Evolutionary conservation across 352 stramenopile species (phyloP), one percentile per base, ranked within the genome.

Genomic region (Phytophthora cactorum): DNA sequence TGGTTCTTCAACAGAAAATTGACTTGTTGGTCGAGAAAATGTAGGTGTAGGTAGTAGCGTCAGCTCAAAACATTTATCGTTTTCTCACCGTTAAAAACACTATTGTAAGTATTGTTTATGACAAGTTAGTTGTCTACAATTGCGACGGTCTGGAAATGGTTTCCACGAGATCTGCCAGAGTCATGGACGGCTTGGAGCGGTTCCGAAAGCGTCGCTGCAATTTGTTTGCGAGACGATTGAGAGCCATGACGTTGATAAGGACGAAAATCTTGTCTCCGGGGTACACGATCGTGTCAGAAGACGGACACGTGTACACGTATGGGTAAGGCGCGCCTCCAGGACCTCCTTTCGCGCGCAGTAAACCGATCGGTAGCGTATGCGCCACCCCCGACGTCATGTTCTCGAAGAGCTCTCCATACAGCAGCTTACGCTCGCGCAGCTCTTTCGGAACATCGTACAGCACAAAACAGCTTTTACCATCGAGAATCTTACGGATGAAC

Each of bases 401-500:
- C 6, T 84, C 74, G 53, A 96, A 94, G 5, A 96, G 65, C 27
- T 91, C 75, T 51, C 85, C 80, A 62, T 92, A 96, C 32, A 82
- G 75, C 22, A 86, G 65, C 2, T 69, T 50, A n/a, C 63, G 70
- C 0, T 67, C 60, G 11, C 85, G 81, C 59, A 87, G 78, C n/a
- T 79, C 49, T 50, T 82, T 79, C 0, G 88, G 88, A 4, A 96
- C 43, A 27, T 91, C 75, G 60, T 95, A 96, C 3, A 94, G 74
- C 64, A 92, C 91, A 51, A 96, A 96, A 41, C 88, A 93, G 67
- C 85, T 92, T 54, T 90, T 92, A 28, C 88, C 88, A 59, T 95
- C 85, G 7, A 96, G 71, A 61, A 93, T 92, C 59, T 89, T 88
- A 11, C 82, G 82, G 27, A 96, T 88, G 31, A 96, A 95, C 54